Evolutionary conservation across 331 rosid genomes (phyloP), one percentile per base, ranked within the genome.

Genomic region (Prunus yedoensis): DNA sequence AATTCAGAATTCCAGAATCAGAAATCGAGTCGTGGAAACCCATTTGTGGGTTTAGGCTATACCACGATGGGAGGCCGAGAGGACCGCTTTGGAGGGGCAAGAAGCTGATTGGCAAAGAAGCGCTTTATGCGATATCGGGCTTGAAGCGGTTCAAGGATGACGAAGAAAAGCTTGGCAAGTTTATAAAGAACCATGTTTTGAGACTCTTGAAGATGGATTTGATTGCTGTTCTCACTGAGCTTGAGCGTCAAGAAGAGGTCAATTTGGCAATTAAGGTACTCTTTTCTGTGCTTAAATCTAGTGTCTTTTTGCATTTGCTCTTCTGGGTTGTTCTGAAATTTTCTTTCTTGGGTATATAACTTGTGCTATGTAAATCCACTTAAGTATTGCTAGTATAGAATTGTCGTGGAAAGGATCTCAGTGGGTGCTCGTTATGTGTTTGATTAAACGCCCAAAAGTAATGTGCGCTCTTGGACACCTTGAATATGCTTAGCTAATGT

Each of bases 11-110:
- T 77, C 52, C 78, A 12, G 73, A 32, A 16, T 45, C 73, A 10
- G 83, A 74, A 75, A 20, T 66, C 66, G 62, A 68, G 46, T 78
- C 75, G 6, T 66, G 50, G 57, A 75, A 71, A 62, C 65, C 80
- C 77, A 12, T 70, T 11, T 62, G 30, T 60, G 80, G 51, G 73
- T 74, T 84, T 12, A 79, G 87, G 79, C 86, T 77, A 41, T 94
- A 87, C 85, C 99, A 90, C 38, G 99, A 94, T 43, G 97, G 99
- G 75, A 85, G 99, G 77, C 97, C 97, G 16, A 88, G 99, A 74
- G 99, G 99, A 0, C 96, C 99, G n/a, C 99, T 94, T 75, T 94
- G 97, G 99, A 88, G 91, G 61, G 97, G 96, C 20, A 91, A 91
- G 78, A 94, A 94, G 84, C 79, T 93, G 64, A 85, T 92, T n/a